These are phyloP conservation scores for Phytopythium kandeliae DNA, from an alignment of 352 stramenopile genomes.

Conservation along the genomic window DNA sequence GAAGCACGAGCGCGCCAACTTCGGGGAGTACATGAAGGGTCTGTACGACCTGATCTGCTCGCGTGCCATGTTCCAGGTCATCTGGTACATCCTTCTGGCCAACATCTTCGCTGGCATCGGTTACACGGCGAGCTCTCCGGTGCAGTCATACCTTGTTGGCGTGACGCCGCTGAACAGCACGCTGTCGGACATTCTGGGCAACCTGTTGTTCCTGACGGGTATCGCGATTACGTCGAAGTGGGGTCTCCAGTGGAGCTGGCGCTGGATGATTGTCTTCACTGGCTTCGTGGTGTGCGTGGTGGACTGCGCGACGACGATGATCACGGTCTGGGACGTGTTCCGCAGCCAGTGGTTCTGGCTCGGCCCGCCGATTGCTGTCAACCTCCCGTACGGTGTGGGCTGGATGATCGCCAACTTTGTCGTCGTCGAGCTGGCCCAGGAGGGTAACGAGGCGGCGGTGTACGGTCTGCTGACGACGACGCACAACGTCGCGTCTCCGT, in stretches of 20 bases:
- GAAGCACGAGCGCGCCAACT: conserved; percentile 16
- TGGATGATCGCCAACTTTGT: conserved; percentile 19
- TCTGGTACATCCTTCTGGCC: conserved; percentile 17
- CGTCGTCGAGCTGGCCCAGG: conserved; percentile 24
- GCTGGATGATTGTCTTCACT: conserved; percentile 17
- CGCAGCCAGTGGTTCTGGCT: conserved; percentile 14
- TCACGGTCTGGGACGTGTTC: conserved; percentile 8
- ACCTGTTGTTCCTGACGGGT: conserved; percentile 14
- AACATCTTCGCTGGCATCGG: conserved; percentile 17
- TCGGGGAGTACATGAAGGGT: conserved; percentile 17
- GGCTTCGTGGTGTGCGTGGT: conserved; percentile 8
- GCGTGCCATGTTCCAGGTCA: conserved; percentile 23
- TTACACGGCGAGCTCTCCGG: conserved; percentile 8
- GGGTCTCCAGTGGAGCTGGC: conserved; percentile 29
- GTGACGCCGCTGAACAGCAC: conserved; percentile 19
- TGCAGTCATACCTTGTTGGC: conserved; percentile 14
- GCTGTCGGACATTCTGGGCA: conserved; percentile 15
- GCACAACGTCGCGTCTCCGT: conserved; percentile 15
- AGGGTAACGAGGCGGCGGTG: conserved; percentile 25
- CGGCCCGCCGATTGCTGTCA: conserved; percentile 7
- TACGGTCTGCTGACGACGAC: conserved; percentile 31
- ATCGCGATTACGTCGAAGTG: conserved; percentile 18
- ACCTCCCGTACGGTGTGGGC: conserved; percentile 14
- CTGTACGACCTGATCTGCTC: conserved; percentile 24
- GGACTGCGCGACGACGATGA: conserved; percentile 11